These are phyloP conservation scores for Cladosporium oxysporum DNA, from an alignment of 2,329 filamentous ascomycete genomes.

Conservation along the genomic window DNA sequence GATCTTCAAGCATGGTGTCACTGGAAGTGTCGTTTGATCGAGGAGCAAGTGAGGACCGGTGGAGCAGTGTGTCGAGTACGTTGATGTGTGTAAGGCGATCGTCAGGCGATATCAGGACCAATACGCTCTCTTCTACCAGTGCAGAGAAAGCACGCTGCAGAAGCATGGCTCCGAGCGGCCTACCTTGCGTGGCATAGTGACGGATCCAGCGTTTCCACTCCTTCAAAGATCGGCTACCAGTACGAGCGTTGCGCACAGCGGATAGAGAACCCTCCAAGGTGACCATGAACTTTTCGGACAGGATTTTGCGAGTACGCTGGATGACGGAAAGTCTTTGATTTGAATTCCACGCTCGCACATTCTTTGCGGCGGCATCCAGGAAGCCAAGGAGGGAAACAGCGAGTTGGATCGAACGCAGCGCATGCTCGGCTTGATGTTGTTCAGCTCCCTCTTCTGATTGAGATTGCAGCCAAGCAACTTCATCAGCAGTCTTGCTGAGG, in stretches of 20 bases:
- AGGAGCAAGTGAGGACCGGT: slow-evolving; percentile 32
- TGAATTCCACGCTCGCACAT: slow-evolving; percentile 78
- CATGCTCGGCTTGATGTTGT: slow-evolving; percentile 20
- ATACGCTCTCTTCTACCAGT: slow-evolving; percentile 58
- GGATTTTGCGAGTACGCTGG: slow-evolving; percentile 67
- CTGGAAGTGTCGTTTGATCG: slow-evolving; percentile 42
- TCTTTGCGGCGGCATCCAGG: slow-evolving; percentile 75
- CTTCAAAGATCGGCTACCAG: slow-evolving; percentile 64
- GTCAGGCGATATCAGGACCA: slow-evolving; percentile 28
- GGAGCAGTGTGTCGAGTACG: slow-evolving; percentile 35
- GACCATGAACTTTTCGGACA: slow-evolving; percentile 83
- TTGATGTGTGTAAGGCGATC: slow-evolving; percentile 24
- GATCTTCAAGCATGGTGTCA: slow-evolving; percentile 53
- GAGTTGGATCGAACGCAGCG: slow-evolving; percentile 60
- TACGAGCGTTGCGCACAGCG: slow-evolving; percentile 78
- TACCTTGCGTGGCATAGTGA: slow-evolving; percentile 76
- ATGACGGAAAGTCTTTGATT: slow-evolving; percentile 74
- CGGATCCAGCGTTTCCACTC: slow-evolving; percentile 88
- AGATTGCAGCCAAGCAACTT: slow-evolving; percentile 41
- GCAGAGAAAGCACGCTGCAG: slow-evolving; percentile 86
- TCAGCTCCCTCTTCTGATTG: slow-evolving; percentile 28
- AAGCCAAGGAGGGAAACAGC: slow-evolving; percentile 88
- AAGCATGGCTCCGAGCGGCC: slow-evolving; percentile 87
- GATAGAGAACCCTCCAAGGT: slow-evolving; percentile 88
- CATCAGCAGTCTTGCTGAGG: slow-evolving; percentile 64